Evolutionary conservation across 345 rosid genomes (phyloP).

Genomic region (Syzygium aromaticum): DNA sequence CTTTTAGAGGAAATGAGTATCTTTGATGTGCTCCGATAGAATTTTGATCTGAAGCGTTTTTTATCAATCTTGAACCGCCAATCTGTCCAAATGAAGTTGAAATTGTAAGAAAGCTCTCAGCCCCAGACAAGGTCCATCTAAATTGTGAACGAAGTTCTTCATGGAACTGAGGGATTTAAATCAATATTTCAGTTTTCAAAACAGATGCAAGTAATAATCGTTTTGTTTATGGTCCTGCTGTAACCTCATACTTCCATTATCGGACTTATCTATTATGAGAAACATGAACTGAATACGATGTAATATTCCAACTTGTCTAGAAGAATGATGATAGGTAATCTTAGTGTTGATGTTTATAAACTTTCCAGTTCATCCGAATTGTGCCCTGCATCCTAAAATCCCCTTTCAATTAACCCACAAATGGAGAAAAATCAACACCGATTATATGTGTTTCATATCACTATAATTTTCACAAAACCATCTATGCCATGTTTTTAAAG

Average conservation of each 20-base stretch:
- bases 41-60: conserved; percentile 3
- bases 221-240: neutral
- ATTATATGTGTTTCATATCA: neutral
- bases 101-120: neutral
- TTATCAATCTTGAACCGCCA: conserved; percentile 19
- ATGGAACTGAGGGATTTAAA: neutral
- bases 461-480: neutral
- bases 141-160: neutral
- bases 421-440: neutral
- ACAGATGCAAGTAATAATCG: neutral
- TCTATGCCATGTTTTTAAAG: neutral
- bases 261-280: neutral
- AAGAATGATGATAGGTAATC: neutral
- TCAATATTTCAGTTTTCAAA: neutral
- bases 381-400: neutral
- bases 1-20: conserved; percentile 18
- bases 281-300: neutral
- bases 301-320: neutral
- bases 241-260: neutral
- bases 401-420: neutral
- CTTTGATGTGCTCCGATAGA: conserved; percentile 11
- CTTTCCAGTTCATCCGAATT: neutral
- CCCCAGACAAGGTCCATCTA: neutral
- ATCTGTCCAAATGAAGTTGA: conserved; percentile 15
- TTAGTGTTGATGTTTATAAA: neutral